A percentile compares a stretch with the other conserved stretches of the same genome.
Conservation (phyloP, 495 filamentous ascomycete species). For the Monascus purpureus region DNA sequence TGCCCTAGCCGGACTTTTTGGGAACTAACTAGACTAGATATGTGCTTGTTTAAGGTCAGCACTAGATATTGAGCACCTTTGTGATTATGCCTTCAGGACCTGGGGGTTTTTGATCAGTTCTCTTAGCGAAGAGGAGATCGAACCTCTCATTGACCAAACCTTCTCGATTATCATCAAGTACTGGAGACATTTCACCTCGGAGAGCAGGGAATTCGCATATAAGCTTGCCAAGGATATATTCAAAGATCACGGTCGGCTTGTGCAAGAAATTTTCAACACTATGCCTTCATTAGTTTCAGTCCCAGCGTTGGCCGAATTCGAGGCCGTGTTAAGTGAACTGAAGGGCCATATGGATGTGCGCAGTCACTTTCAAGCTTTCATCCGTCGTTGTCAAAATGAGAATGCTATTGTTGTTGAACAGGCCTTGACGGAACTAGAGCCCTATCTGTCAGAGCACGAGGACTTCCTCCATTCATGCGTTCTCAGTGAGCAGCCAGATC, state of each 20-base stretch:
- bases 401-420: constrained; percentile 70
- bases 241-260: constrained; percentile 37
- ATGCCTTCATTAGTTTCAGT: constrained; percentile 72
- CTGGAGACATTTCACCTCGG: constrained; percentile 53
- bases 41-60: constrained; percentile 80
- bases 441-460: constrained; percentile 60
- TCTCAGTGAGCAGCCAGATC: constrained; percentile 72
- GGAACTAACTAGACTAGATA: constrained; percentile 37
- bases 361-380: constrained; percentile 54
- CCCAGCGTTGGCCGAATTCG: constrained; percentile 48
- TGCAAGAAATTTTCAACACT: constrained; percentile 50
- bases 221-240: constrained; percentile 52
- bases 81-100: constrained; percentile 62
- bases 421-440: constrained; percentile 60
- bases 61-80: constrained; percentile 54
- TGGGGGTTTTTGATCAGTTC: constrained; percentile 68
- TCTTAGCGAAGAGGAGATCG: constrained; percentile 65
- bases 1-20: neutral
- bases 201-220: constrained; percentile 41
- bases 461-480: constrained; percentile 69
- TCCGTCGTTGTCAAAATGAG: constrained; percentile 61
- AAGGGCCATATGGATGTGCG: constrained; percentile 45
- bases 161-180: constrained; percentile 73
- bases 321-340: constrained; percentile 46
- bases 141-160: constrained; percentile 66